Base-by-base conservation (phyloP, 164 flowering plant genomes). In the Litsea cubeba region DNA sequence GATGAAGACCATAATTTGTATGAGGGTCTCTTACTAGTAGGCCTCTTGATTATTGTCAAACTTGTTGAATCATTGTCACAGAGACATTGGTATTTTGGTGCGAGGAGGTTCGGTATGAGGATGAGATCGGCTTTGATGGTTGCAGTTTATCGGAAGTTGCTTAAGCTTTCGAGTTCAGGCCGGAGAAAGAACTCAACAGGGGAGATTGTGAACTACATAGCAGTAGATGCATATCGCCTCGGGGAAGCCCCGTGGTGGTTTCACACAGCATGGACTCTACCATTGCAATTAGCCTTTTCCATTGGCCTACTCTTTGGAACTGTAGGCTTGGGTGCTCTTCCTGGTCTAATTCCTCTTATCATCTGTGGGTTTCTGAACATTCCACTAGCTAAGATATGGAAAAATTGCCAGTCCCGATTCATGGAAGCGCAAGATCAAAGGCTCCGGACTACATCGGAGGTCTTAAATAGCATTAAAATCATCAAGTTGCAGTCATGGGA, bases 401-500 rank as follows among this genome's bases (percentile, higher is more conserved):
- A 90, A 50, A 85, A 77, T 62, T 90, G 85, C 71, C 97, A 88
- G 71, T 46, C 80, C 1, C 72, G 79, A 26, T 81, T 88, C 71
- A 93, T 91, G 97, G 40, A 60, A 3, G 91, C 88, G 0, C 97
- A 91, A 76, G 97, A 95, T 71, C 81, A 84, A 74, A 71, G 98
- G 12, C 84, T 95, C 11, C 82, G 93, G 71, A 71, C 90, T 18
- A 89, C 90, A 67, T 90, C 97, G 17, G 97, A 95, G 79, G 84
- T 91, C 71, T 81, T 95, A 4, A 90, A 89, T 86, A 91, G 77
- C 72, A 95, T 93, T 94, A 91, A 91, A 72, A 81, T 91, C 71
- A 91, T 95, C 40, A 95, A 93, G 81, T 70, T 95, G 58, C 97
- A 93, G 72, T 88, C 95, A 2, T 95, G 98, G 98, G 98, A 93